Base-by-base conservation (phyloP, 345 rosid species). In the Euphorbia peplus region DNA sequence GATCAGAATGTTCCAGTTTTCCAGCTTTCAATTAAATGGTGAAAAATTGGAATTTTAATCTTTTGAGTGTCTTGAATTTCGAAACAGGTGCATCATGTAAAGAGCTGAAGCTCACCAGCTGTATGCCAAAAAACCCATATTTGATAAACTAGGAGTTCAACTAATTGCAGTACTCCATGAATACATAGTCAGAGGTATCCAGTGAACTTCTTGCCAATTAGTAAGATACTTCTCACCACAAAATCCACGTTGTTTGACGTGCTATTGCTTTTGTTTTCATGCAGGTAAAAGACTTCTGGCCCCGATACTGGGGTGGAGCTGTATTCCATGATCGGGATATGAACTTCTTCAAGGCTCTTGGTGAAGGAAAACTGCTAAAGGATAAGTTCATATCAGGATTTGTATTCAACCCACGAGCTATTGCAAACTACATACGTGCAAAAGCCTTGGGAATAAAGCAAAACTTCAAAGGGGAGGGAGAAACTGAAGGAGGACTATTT, bases 41-140 rank as follows among this genome's bases (percentile, higher is more conserved):
- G 63, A 32, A 50, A 24, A 63, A 48, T 39, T 68, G 39, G 63
- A 13, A 28, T 53, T 61, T 47, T 32, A 18, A 42, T 24, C 52
- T 55, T n/a, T n/a, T 65, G 53, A 37, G 30, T 37, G 55, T 70
- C 58, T 18, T 66, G 63, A 64, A 60, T 66, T 68, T 70, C 52
- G 66, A 65, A 75, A 75, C 80, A 88, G 90, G 76, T 86, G 90
- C 73, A 83, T 86, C 72, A 88, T 83, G 90, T 86, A 90, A 79
- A 68, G 90, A 82, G 90, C 89, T n/a, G 93, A 86, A 79, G 90
- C 89, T 32, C 79, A 86, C 74, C 89, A 83, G 68, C 82, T 83
- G 42, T 88, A 83, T 66, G 78, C 83, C 8, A 84, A 80, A 64
- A 86, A 84, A 42, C 85, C 90, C 37, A 66, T 86, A 61, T 88